A percentile compares a stretch with the other conserved stretches of the same genome.
phyloP scores from a whole-genome alignment of 352 stramenopile genomes.

The Peronospora belbahrii region DNA sequence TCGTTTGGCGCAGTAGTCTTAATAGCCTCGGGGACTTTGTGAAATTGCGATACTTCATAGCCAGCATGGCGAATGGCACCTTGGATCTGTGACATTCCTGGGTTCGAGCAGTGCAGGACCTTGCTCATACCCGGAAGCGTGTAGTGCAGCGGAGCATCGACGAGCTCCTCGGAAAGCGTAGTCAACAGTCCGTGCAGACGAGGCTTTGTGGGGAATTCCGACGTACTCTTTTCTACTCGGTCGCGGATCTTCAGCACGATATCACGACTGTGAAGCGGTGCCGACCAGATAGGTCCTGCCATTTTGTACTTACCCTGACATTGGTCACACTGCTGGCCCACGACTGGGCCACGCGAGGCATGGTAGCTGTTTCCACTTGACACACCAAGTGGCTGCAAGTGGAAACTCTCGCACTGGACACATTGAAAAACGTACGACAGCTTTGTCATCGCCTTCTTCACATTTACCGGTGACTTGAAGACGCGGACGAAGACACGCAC shows the following conservation, averaged over 20 bases:
- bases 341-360: conserved; percentile 62
- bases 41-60: conserved; percentile 95
- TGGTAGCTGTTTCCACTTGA: conserved; percentile 83
- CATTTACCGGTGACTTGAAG: conserved; percentile 92
- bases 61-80: conserved; percentile 93
- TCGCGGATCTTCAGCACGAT: conserved; percentile 81
- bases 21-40: conserved; percentile 96
- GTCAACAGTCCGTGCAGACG: conserved; percentile 93
- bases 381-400: conserved; percentile 90
- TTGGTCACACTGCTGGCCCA: conserved; percentile 69
- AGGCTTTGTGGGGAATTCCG: conserved; percentile 88
- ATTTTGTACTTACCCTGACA: conserved; percentile 86
- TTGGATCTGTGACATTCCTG: conserved; percentile 91
- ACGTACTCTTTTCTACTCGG: conserved; percentile 63
- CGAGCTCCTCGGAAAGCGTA: conserved; percentile 91
- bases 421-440: conserved; percentile 88
- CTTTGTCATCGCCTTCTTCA: conserved; percentile 90
- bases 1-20: conserved; percentile 98
- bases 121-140: conserved; percentile 90
- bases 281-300: conserved; percentile 95
- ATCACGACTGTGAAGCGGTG: conserved; percentile 92
- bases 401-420: conserved; percentile 96
- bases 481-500: conserved; percentile 99
- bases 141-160: conserved; percentile 96
- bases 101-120: conserved; percentile 89